phyloP scores from a whole-genome alignment of 345 rosid genomes.

The Arabis hirsuta region DNA sequence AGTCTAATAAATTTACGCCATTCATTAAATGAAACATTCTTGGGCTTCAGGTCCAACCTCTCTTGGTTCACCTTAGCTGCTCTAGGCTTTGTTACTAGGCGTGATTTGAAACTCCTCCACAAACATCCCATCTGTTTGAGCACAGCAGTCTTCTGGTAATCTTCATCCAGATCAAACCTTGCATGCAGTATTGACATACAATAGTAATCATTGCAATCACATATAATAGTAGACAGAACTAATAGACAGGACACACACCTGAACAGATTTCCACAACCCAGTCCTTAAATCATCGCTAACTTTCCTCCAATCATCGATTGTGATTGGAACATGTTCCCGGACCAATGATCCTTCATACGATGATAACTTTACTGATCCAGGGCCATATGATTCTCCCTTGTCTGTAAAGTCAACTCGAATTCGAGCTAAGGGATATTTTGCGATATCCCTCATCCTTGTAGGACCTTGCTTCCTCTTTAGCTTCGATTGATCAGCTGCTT shows the following conservation, averaged over 20 bases:
- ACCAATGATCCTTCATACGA: background rate
- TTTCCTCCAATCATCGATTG: background rate
- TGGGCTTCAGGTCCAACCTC: background rate
- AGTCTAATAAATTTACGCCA: background rate
- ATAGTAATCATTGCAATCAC: no score
- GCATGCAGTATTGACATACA: background rate
- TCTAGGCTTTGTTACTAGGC: background rate
- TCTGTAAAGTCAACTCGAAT: background rate
- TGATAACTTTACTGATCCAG: background rate
- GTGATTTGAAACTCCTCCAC: background rate
- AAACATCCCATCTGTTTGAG: constrained; percentile 1
- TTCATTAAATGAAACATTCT: background rate
- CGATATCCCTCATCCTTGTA: background rate
- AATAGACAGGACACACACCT: background rate
- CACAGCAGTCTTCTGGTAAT: background rate
- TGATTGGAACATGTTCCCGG: background rate
- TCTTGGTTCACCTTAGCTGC: background rate
- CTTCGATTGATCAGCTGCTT: background rate
- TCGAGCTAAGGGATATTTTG: background rate
- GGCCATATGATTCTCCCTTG: background rate
- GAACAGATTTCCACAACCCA: background rate
- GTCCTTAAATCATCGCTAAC: background rate
- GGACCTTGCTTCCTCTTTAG: background rate
- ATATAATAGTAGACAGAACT: no score
- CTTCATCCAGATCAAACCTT: constrained; percentile 7